Conservation (phyloP, 2,329 filamentous ascomycete species). For the Venturia pyrina region DNA sequence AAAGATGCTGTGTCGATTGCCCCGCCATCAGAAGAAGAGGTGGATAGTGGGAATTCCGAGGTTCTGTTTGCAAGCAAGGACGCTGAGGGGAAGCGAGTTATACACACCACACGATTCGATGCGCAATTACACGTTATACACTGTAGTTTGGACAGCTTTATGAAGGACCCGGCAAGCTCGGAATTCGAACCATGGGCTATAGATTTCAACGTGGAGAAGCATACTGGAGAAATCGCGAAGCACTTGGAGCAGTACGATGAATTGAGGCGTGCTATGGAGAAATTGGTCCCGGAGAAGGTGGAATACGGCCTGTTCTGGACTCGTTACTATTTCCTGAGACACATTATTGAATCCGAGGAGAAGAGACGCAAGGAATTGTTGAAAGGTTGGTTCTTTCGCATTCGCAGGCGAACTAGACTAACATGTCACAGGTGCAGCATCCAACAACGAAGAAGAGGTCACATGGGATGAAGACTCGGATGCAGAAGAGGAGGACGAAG, state of each 20-base stretch:
- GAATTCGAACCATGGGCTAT: constrained; percentile 67
- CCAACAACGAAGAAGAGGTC: constrained; percentile 64
- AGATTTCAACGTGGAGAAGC: constrained; percentile 68
- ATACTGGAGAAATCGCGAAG: constrained; percentile 71
- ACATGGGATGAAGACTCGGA: constrained; percentile 66
- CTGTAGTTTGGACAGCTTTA: constrained; percentile 68
- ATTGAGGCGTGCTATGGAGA: constrained; percentile 83
- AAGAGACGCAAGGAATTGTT: constrained; percentile 77
- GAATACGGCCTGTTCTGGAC: constrained; percentile 86
- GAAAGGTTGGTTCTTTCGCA: constrained; percentile 51
- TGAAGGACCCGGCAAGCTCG: constrained; percentile 64
- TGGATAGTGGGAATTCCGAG: constrained; percentile 31
- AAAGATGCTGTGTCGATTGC: constrained; percentile 83
- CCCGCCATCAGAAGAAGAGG: constrained; percentile 48
- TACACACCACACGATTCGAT: constrained; percentile 89
- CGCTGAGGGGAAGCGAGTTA: constrained; percentile 77
- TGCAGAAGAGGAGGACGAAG: constrained; percentile 61
- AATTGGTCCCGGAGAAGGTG: constrained; percentile 85
- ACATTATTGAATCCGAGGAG: constrained; percentile 90
- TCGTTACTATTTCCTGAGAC: constrained; percentile 88
- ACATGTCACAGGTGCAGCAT: constrained; percentile 46
- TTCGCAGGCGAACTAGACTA: constrained; percentile 24
- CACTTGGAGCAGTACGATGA: constrained; percentile 84
- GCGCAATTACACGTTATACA: constrained; percentile 95
- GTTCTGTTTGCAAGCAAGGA: constrained; percentile 93